Percentiles rank a stretch among this genome's conserved stretches.
These are phyloP conservation scores for Globisporangium lucens DNA, from an alignment of 352 stramenopile species.

Conservation along the genomic window DNA sequence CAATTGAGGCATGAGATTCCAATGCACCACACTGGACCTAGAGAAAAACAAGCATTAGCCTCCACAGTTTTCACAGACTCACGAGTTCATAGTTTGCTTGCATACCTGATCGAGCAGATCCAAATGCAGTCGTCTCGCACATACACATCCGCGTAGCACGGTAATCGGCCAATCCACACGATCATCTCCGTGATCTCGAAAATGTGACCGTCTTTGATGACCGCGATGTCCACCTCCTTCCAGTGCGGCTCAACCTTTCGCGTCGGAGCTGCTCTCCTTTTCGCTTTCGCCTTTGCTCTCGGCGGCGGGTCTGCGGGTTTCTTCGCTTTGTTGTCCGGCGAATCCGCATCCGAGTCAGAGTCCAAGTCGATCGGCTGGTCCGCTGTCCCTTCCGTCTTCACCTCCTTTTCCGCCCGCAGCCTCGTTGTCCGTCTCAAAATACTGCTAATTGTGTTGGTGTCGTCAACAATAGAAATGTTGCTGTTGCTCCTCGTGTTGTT, in stretches of 20 bases:
- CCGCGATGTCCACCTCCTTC: constrained; percentile 26
- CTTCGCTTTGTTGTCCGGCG: constrained; percentile 11
- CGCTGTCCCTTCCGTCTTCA: constrained; percentile 23
- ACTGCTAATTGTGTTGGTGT: constrained; percentile 5
- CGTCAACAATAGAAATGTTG: background rate
- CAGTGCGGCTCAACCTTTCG: constrained; percentile 2
- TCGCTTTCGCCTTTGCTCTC: constrained; percentile 7
- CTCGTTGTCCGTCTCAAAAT: constrained; percentile 7
- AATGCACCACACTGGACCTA: constrained; percentile 10
- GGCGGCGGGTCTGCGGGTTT: background rate
- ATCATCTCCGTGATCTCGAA: constrained; percentile 26
- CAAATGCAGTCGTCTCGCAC: constrained; percentile 35
- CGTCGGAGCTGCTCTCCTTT: background rate
- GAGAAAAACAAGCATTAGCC: background rate
- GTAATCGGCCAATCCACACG: constrained; percentile 43
- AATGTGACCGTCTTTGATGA: constrained; percentile 17
- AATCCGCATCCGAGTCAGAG: constrained; percentile 38
- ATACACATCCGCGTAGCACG: constrained; percentile 30
- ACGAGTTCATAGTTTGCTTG: background rate
- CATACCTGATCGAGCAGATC: constrained; percentile 35
- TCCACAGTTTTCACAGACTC: background rate
- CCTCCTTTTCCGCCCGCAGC: background rate
- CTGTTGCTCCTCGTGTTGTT: background rate
- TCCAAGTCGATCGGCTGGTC: constrained; percentile 49
- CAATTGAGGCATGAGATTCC: constrained; percentile 16